These are phyloP conservation scores for Lachnellula arida DNA, from an alignment of 2,329 filamentous ascomycete species.

Conservation along the genomic window DNA sequence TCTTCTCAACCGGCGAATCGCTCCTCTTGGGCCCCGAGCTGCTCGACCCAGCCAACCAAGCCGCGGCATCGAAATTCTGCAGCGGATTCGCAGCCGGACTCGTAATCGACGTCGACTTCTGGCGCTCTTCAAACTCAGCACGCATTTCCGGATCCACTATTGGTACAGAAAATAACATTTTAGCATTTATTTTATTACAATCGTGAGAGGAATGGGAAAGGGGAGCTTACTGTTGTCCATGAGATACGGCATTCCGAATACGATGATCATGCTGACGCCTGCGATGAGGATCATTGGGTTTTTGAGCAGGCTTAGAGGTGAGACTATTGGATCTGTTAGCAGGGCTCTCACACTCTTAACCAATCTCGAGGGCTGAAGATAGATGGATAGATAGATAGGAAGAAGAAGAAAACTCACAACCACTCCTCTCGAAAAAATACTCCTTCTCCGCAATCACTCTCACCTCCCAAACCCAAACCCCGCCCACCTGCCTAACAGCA, in stretches of 20 bases:
- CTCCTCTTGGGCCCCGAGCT: constrained; percentile 30
- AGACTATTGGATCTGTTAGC: constrained; percentile 49
- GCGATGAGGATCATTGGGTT: constrained; percentile 97
- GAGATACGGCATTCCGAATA: constrained; percentile 90
- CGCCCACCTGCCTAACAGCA: constrained; percentile 30
- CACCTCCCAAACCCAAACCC: constrained; percentile 34
- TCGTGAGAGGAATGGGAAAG: background rate
- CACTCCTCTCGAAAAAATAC: constrained; percentile 71
- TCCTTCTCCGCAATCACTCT: constrained; percentile 56
- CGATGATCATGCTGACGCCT: constrained; percentile 73
- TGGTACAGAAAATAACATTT: background rate
- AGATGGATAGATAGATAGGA: background rate
- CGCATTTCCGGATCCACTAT: constrained; percentile 94
- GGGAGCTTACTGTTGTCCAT: constrained; percentile 82
- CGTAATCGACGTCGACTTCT: constrained; percentile 67
- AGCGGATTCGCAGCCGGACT: constrained; percentile 45
- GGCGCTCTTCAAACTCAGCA: constrained; percentile 87
- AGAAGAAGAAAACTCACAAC: constrained; percentile 55
- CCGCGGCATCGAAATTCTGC: constrained; percentile 63
- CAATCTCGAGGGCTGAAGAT: background rate
- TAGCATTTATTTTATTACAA: no score
- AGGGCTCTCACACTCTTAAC: background rate
- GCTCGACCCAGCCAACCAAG: constrained; percentile 57
- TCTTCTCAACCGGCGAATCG: constrained; percentile 18
- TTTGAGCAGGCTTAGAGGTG: constrained; percentile 76